These are phyloP conservation scores for Arctium lappa DNA, from an alignment of 129 eudicot species.

Conservation along the genomic window DNA sequence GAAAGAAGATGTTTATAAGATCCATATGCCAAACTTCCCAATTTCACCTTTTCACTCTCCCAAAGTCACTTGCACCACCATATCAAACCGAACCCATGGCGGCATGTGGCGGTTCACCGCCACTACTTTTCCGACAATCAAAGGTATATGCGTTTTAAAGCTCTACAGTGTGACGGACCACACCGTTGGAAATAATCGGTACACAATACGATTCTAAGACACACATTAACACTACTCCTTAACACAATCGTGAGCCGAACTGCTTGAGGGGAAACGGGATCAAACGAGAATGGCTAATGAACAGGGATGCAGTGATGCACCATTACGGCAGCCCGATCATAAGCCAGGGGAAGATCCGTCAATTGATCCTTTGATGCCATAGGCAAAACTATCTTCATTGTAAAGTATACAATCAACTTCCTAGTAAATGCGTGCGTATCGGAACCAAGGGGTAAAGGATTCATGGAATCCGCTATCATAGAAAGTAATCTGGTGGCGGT, in stretches of 20 bases:
- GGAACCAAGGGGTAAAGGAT: constrained; percentile 1
- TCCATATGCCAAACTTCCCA: constrained; percentile 10
- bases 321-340: background rate
- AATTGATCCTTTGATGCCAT: background rate
- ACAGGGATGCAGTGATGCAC: background rate
- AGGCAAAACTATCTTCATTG: constrained; percentile 12
- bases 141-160: background rate
- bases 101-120: constrained; percentile 9
- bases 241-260: constrained; percentile 13
- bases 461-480: constrained; percentile 30
- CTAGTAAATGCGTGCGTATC: constrained; percentile 1
- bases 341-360: constrained; percentile 5
- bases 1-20: background rate
- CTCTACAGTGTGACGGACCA: background rate
- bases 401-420: constrained; percentile 12
- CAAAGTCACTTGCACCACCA: constrained; percentile 13
- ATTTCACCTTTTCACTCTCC: background rate
- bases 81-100: background rate
- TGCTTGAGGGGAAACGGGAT: background rate
- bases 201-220: constrained; percentile 22
- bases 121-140: background rate
- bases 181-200: constrained; percentile 24
- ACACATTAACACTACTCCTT: constrained; percentile 22
- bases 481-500: constrained; percentile 84
- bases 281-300: background rate